Evolutionary conservation across 495 filamentous ascomycete genomes (phyloP).

Genomic region (Penicillium malachiteum): DNA sequence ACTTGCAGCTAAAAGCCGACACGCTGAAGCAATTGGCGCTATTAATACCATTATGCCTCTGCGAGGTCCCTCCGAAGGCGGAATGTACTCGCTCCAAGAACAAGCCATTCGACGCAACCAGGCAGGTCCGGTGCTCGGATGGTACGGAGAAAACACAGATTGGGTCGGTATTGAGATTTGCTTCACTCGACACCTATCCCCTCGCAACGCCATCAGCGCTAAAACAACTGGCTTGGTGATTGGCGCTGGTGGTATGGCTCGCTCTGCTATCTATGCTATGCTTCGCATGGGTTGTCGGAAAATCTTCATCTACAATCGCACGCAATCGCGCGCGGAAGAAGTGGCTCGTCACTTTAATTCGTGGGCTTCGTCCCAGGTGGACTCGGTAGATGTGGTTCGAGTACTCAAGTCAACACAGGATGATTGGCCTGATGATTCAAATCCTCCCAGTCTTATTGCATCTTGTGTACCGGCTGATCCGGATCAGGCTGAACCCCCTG

Average conservation of each 20-base stretch:
- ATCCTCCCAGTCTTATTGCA: constrained; percentile 71
- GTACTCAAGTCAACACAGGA: constrained; percentile 59
- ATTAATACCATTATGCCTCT: constrained; percentile 81
- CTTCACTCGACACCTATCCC: constrained; percentile 72
- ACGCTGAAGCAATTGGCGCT: constrained; percentile 77
- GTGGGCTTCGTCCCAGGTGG: constrained; percentile 47
- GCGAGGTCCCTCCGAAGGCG: constrained; percentile 58
- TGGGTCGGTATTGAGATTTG: constrained; percentile 75
- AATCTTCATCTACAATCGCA: constrained; percentile 80
- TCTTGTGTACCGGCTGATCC: constrained; percentile 73
- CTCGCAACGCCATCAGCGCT: constrained; percentile 71
- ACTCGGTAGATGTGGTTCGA: constrained; percentile 52
- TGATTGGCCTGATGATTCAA: constrained; percentile 63
- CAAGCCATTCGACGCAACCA: constrained; percentile 64
- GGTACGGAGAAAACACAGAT: constrained; percentile 85
- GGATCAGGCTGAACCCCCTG: constrained; percentile 59
- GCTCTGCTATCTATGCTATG: constrained; percentile 77
- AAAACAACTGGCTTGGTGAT: constrained; percentile 70
- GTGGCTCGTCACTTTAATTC: constrained; percentile 73
- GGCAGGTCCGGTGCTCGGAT: constrained; percentile 60
- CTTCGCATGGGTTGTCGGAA: constrained; percentile 74
- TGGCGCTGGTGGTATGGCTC: constrained; percentile 80
- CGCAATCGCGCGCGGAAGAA: constrained; percentile 55
- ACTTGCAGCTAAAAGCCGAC: constrained; percentile 66
- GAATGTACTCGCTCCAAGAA: constrained; percentile 61